These are phyloP conservation scores for Chrysoporthe austroafricana DNA, from an alignment of 2,329 filamentous ascomycete genomes.

Conservation along the genomic window DNA sequence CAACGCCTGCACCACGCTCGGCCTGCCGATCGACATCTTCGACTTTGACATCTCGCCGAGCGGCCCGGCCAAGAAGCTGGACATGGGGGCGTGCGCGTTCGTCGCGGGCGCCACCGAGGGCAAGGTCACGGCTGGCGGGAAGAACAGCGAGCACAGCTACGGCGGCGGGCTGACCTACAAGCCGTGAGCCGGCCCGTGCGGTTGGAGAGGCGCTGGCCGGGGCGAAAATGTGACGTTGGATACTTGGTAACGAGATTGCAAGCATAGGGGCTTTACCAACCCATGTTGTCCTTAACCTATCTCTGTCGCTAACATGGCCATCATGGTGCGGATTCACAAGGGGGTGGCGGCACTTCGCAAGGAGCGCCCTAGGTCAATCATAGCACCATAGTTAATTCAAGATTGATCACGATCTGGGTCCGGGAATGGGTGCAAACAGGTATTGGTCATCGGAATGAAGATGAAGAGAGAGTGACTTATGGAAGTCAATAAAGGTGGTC, in stretches of 20 bases:
- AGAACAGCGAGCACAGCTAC: conserved; percentile 53
- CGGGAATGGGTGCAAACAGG: no score
- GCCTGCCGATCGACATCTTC: conserved; percentile 91
- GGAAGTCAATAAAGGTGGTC: not conserved
- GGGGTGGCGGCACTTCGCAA: no score
- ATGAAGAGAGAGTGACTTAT: no score
- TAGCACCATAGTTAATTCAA: not conserved
- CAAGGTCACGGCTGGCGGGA: conserved; percentile 46
- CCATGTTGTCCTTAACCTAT: no score
- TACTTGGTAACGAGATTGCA: not conserved
- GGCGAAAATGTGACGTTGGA: not conserved
- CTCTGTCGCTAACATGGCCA: no score
- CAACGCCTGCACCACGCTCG: conserved; percentile 87
- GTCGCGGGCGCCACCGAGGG: conserved; percentile 52
- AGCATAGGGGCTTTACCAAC: no score
- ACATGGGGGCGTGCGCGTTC: conserved; percentile 75
- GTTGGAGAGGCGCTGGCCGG: not conserved
- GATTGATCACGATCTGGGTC: no score
- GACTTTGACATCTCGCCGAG: conserved; percentile 86
- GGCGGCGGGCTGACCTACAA: conserved; percentile 57
- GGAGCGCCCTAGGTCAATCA: not conserved
- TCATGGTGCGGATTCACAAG: no score
- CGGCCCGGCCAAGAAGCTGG: conserved; percentile 53
- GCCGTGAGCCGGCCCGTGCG: conserved; percentile 17
- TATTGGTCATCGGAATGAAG: no score